A percentile compares a stretch with the other conserved stretches of the same genome.
Conservation (phyloP, 1,284 basidiomycete species). For the Cutaneotrichosporon sp. region DNA sequence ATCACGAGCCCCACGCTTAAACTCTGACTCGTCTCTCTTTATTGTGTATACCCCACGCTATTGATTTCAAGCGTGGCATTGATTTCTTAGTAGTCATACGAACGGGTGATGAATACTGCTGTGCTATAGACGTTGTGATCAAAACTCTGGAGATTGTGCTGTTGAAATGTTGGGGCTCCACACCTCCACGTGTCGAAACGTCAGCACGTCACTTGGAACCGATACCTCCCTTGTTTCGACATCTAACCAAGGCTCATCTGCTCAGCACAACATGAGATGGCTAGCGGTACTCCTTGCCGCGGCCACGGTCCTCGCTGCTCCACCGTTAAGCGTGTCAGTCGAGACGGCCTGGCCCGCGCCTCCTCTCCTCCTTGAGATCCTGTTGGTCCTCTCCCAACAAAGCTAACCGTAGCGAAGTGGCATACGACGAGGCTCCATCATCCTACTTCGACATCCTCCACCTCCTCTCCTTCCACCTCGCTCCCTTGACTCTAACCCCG, state of each 20-base stretch:
- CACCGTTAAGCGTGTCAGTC: slow-evolving; percentile 73
- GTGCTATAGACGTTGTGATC: background rate
- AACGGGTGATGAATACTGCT: background rate
- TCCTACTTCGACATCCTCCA: slow-evolving; percentile 70
- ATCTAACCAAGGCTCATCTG: background rate
- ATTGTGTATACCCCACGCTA: slow-evolving; percentile 1
- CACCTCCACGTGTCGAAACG: background rate
- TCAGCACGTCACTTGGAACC: background rate
- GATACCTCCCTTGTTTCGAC: background rate
- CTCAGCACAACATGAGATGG: slow-evolving; percentile 21
- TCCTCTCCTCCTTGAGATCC: slow-evolving; percentile 71
- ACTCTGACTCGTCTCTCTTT: background rate
- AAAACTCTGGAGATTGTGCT: too few species aligned
- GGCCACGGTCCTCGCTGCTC: slow-evolving; percentile 40
- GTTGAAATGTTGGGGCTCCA: background rate
- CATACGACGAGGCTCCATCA: slow-evolving; percentile 64
- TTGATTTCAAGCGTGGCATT: background rate
- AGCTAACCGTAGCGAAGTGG: slow-evolving; percentile 58
- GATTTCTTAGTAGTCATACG: background rate
- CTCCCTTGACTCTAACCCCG: slow-evolving; percentile 25
- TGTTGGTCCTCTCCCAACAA: slow-evolving; percentile 60
- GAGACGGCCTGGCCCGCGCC: slow-evolving; percentile 77
- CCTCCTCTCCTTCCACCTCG: slow-evolving; percentile 59
- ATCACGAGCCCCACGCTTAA: background rate
- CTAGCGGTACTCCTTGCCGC: slow-evolving; percentile 9